These are phyloP conservation scores for Colletotrichum endophyticum DNA, from an alignment of 2,329 filamentous ascomycete genomes.

Conservation along the genomic window DNA sequence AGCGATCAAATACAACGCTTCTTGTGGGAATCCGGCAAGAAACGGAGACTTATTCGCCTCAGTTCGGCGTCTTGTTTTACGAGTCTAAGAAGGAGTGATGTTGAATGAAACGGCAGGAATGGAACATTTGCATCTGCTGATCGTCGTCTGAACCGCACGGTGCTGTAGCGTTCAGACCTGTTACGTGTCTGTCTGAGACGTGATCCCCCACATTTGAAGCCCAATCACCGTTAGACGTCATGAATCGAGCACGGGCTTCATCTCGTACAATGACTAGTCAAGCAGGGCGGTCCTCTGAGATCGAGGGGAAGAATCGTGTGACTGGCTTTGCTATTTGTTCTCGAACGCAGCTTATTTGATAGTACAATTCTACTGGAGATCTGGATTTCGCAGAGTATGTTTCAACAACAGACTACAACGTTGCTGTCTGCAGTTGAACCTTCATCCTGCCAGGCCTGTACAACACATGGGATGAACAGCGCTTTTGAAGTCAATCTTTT, in stretches of 20 bases:
- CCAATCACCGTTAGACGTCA: background rate
- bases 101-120: background rate
- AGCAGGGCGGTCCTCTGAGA: background rate
- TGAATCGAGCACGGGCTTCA: background rate
- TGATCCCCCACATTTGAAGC: background rate
- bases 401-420: background rate
- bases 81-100: background rate
- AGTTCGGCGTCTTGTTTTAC: background rate
- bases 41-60: background rate
- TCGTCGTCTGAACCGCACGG: background rate
- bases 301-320: background rate
- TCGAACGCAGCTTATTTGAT: background rate
- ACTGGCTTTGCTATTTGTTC: background rate
- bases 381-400: background rate
- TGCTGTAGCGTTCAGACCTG: background rate
- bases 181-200: background rate
- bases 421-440: background rate
- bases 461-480: background rate
- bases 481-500: background rate
- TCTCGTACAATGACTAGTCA: background rate
- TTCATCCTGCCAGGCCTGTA: background rate
- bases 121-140: background rate
- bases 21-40: background rate
- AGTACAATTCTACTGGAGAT: background rate
- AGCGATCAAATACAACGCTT: too few relatives aligned